Evolutionary conservation across 2,329 filamentous ascomycete genomes (phyloP), one percentile per base, ranked within the genome.

Genomic region (Thelonectria rubi): DNA sequence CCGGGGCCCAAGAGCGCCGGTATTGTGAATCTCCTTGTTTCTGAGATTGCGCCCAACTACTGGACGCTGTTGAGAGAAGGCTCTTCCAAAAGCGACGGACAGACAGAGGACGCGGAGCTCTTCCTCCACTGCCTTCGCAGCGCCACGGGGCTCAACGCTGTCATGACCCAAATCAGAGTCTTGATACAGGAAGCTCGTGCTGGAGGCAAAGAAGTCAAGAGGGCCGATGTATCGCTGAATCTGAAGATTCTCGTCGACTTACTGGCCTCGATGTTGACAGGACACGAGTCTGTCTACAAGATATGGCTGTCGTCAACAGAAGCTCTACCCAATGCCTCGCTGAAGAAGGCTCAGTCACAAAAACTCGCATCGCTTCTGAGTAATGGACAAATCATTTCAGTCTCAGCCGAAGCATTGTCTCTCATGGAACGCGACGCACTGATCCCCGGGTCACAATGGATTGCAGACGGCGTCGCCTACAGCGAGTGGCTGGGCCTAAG

Each of bases 41-140:
- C 85, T 15, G 86, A 88, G 32, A 93, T 91, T 24, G 80, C 93
- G 8, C 91, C 92, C 1, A 91, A 94, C 72, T 97, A 94, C 76
- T 98, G 95, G 94, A 73, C 81, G 3, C 71, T 87, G 9, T 72
- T 94, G 15, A 77, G 81, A 39, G 83, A 85, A 59, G 79, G 78
- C n/a, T 74, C 73, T 26, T 61, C 68, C 3, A 37, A 65, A 20
- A 59, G 61, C 11, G 62, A 55, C 39, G 37, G 51, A 6, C 50
- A 65, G 26, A 10, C 50, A 2, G 43, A 54, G 30, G 39, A 84
- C 40, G 68, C 81, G 1, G 75, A 78, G 42, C 75, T 85, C 2
- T 77, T 98, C 15, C 68, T 91, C 1, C 75, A 78, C 61, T 92
- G 88, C 71, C 78, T 99, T 5, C 84, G 83, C 58, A 97, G 88